Percentiles rank a stretch among this genome's conserved stretches.
phyloP scores from a whole-genome alignment of 2,329 filamentous ascomycete genomes.

The Davidsoniella australis region DNA sequence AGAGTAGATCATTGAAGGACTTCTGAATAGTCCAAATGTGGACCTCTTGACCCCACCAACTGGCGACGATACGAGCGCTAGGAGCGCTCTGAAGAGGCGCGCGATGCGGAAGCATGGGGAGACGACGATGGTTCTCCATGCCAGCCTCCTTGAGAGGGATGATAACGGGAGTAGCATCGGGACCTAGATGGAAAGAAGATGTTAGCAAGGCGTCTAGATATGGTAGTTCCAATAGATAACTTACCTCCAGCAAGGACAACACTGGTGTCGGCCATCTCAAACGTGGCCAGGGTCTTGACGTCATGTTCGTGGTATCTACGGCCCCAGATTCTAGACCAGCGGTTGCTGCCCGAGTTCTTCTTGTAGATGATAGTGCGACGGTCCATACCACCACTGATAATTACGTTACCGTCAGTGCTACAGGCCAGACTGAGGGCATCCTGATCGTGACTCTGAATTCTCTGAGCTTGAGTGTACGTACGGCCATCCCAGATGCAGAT shows the following conservation, averaged over 20 bases:
- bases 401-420: conserved; percentile 61
- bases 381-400: conserved; percentile 86
- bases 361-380: conserved; percentile 72
- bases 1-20: conserved; percentile 29
- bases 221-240: conserved; percentile 15
- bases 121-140: conserved; percentile 65
- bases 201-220: conserved; percentile 18
- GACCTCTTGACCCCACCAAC: conserved; percentile 84
- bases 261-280: conserved; percentile 68
- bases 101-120: conserved; percentile 71
- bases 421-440: conserved; percentile 80
- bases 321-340: conserved; percentile 78
- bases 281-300: conserved; percentile 84
- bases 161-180: conserved; percentile 70
- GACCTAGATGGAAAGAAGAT: conserved; percentile 33
- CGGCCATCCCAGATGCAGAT: conserved; percentile 87
- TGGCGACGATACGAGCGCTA: conserved; percentile 58
- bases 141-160: conserved; percentile 57
- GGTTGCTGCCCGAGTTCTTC: conserved; percentile 39
- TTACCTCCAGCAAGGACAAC: conserved; percentile 81
- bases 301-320: conserved; percentile 82
- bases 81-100: conserved; percentile 57
- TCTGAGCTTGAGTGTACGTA: conserved; percentile 74
- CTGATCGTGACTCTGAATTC: conserved; percentile 72
- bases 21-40: conserved; percentile 54